phyloP scores from a whole-genome alignment of 2,329 filamentous ascomycete species.

The Colletotrichum tanaceti region DNA sequence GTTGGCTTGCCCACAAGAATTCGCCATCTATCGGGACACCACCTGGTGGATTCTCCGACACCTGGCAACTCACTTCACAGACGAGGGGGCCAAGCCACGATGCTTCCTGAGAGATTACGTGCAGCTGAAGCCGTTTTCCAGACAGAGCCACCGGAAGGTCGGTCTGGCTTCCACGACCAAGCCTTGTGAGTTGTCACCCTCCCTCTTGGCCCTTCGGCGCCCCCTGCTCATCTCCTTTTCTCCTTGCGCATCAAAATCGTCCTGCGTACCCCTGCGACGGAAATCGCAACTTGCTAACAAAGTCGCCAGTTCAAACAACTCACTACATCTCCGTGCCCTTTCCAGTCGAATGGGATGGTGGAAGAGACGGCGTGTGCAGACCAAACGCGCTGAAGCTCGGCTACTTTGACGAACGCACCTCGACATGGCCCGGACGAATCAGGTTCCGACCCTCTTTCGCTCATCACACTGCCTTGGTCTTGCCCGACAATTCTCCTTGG shows the following conservation, averaged over 20 bases:
- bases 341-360: slow-evolving; percentile 47
- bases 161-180: slow-evolving; percentile 48
- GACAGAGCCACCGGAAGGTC: slow-evolving; percentile 40
- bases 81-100: slow-evolving; percentile 41
- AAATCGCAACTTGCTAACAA: not conserved
- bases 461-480: slow-evolving; percentile 55
- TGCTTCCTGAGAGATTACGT: slow-evolving; percentile 45
- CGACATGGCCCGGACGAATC: slow-evolving; percentile 53
- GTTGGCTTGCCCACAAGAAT: slow-evolving; percentile 49
- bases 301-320: slow-evolving; percentile 43
- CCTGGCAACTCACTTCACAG: slow-evolving; percentile 45
- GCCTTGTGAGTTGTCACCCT: slow-evolving; percentile 44
- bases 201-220: not conserved
- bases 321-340: slow-evolving; percentile 46
- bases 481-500: slow-evolving; percentile 55
- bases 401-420: slow-evolving; percentile 58
- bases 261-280: not conserved
- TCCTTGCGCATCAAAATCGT: too few species aligned
- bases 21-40: slow-evolving; percentile 54
- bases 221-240: not conserved
- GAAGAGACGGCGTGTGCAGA: slow-evolving; percentile 52
- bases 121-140: slow-evolving; percentile 42
- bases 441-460: slow-evolving; percentile 53
- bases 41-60: slow-evolving; percentile 54
- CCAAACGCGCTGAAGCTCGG: slow-evolving; percentile 58